Percentiles rank a stretch among this genome's conserved stretches.
Conservation (phyloP, 1,139 yeast species). For the Candida pseudoviswanathii region DNA sequence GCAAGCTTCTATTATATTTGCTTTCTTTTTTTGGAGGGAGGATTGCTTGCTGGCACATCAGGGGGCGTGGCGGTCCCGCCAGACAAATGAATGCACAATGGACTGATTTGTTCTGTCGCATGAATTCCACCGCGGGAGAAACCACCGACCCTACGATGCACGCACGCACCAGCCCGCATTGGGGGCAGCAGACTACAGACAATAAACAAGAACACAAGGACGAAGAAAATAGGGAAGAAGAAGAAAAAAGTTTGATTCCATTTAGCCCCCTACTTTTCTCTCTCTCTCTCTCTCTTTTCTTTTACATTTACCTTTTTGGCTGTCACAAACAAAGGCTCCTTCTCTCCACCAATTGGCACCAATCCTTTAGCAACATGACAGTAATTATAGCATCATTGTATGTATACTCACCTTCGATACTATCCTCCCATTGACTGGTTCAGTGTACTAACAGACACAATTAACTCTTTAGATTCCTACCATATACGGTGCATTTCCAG, state of each 20-base stretch:
- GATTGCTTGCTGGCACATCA: neutral
- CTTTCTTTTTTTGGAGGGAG: neutral
- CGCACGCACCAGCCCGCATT: too few relatives aligned
- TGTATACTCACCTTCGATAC: conserved; percentile 26
- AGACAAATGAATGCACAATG: neutral
- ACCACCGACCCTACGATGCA: too few relatives aligned
- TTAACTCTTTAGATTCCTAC: conserved; percentile 53
- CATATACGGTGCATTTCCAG: conserved; percentile 73
- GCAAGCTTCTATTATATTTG: too few relatives aligned
- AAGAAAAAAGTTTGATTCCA: too few relatives aligned
- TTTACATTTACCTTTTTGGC: neutral
- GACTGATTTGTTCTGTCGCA: neutral
- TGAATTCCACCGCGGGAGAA: neutral
- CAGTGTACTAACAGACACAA: conserved; percentile 8
- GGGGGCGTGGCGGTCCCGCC: neutral
- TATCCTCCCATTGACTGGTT: conserved; percentile 4
- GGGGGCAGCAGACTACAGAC: too few relatives aligned
- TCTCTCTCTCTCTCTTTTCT: neutral
- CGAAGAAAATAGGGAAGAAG: neutral
- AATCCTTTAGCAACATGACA: conserved; percentile 41
- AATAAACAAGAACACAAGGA: neutral
- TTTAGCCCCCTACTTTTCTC: neutral
- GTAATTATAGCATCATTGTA: conserved; percentile 64
- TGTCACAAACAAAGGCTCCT: neutral
- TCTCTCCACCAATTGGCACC: neutral